Evolutionary conservation across 176 grass and related monocot species (phyloP).

Genomic region (Eleusine indica): DNA sequence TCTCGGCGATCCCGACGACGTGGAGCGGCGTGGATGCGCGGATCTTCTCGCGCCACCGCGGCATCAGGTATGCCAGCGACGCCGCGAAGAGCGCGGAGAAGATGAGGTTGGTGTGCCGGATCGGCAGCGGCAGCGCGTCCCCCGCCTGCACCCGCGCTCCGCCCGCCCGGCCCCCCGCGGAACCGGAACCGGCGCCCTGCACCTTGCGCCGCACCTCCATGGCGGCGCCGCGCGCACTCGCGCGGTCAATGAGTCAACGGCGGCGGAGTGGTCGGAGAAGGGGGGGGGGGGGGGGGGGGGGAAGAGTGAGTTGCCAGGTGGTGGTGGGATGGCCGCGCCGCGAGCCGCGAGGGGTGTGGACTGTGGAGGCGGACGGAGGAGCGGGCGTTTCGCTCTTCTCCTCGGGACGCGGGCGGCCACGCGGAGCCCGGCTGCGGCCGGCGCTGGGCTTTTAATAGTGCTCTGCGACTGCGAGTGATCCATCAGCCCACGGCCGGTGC

Average conservation of each 20-base stretch:
- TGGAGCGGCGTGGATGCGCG: constrained; percentile 81
- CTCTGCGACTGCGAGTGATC: no score
- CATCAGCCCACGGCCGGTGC: constrained; percentile 21
- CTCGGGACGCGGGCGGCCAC: constrained; percentile 42
- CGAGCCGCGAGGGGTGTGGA: not conserved
- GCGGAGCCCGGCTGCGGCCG: not conserved
- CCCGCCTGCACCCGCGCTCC: constrained; percentile 62
- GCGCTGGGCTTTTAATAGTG: constrained; percentile 35
- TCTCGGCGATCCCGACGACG: constrained; percentile 67
- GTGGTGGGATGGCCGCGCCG: constrained; percentile 21
- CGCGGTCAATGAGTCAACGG: constrained; percentile 35
- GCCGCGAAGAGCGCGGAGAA: constrained; percentile 81
- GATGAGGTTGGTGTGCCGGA: constrained; percentile 89
- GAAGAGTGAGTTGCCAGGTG: not conserved
- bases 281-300: not conserved
- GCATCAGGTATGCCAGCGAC: constrained; percentile 81
- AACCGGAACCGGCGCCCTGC: not conserved
- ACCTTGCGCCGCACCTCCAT: constrained; percentile 46
- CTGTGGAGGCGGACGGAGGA: not conserved
- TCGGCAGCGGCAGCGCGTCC: constrained; percentile 79
- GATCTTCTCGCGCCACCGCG: constrained; percentile 95
- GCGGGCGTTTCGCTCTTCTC: constrained; percentile 9
- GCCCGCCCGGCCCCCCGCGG: not conserved
- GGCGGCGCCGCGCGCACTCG: not conserved
- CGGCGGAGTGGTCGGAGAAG: not conserved